Evolutionary conservation across 768 basidiomycete species (phyloP).

Genomic region (Phlegmacium glaucopus): DNA sequence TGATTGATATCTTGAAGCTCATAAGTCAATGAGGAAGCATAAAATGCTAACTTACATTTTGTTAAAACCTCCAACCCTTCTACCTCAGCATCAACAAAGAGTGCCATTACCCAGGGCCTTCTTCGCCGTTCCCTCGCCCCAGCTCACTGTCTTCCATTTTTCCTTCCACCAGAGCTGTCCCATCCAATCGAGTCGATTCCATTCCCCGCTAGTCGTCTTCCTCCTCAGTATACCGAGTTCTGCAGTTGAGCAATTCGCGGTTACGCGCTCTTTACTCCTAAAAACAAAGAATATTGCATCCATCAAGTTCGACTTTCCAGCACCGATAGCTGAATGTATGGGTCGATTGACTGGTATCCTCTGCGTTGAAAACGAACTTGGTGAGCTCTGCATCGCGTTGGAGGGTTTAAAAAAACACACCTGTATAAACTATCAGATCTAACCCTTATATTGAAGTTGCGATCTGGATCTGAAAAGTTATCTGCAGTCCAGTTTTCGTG

Average conservation of each 20-base stretch:
- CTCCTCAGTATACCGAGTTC: constrained; percentile 95
- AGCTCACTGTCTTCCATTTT: constrained; percentile 40
- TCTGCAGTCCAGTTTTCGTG: no score
- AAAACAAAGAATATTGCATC: constrained; percentile 99
- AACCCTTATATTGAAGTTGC: no score
- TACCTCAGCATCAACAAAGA: constrained; percentile 73
- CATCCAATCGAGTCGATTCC: constrained; percentile 41
- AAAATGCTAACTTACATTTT: constrained; percentile 66
- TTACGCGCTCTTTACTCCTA: constrained; percentile 93
- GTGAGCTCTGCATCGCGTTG: background rate
- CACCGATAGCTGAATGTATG: constrained; percentile 94
- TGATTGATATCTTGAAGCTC: constrained; percentile 77
- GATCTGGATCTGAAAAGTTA: no score
- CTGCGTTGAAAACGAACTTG: constrained; percentile 32
- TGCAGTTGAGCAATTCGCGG: constrained; percentile 90
- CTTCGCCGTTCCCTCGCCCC: constrained; percentile 81
- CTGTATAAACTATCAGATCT: no score
- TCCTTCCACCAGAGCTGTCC: constrained; percentile 43
- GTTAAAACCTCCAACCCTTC: constrained; percentile 87
- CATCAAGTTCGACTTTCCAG: constrained; percentile 99
- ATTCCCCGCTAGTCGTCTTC: constrained; percentile 58
- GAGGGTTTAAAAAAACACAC: constrained; percentile 29
- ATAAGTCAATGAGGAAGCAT: constrained; percentile 2
- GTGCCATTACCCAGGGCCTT: constrained; percentile 96
- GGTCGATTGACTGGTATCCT: constrained; percentile 83